Evolutionary conservation across 1,284 basidiomycete genomes (phyloP).

Genomic region (Leccinum pallidistipes): DNA sequence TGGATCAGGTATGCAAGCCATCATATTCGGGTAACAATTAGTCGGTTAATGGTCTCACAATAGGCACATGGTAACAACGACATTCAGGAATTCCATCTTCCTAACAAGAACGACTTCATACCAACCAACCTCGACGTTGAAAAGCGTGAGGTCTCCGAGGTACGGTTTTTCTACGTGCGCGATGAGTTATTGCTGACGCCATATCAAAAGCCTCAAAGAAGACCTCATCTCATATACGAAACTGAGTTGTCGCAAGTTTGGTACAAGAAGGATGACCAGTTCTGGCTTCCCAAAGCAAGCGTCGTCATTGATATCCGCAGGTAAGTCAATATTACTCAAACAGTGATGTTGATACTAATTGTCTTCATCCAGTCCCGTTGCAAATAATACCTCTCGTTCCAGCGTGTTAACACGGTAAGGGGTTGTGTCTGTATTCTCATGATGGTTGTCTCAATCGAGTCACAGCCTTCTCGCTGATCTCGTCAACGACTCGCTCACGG

Average conservation of each 20-base stretch:
- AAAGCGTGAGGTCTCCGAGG: slow-evolving; percentile 65
- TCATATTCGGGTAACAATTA: neutral
- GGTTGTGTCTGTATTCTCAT: neutral
- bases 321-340: slow-evolving; percentile 37
- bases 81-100: slow-evolving; percentile 73
- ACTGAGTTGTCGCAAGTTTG: slow-evolving; percentile 76
- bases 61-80: slow-evolving; percentile 61
- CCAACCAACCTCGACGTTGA: slow-evolving; percentile 85
- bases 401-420: slow-evolving; percentile 64
- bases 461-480: slow-evolving; percentile 82
- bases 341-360: slow-evolving; percentile 8
- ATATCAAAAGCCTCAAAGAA: slow-evolving; percentile 57
- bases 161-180: slow-evolving; percentile 29
- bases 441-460: neutral
- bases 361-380: slow-evolving; percentile 45
- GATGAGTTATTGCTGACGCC: slow-evolving; percentile 1
- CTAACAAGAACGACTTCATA: slow-evolving; percentile 86
- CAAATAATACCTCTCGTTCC: slow-evolving; percentile 55
- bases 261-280: slow-evolving; percentile 96
- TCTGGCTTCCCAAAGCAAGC: slow-evolving; percentile 89
- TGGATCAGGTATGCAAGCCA: slow-evolving; percentile 52
- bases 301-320: slow-evolving; percentile 72
- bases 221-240: slow-evolving; percentile 76
- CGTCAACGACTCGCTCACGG: slow-evolving; percentile 86
- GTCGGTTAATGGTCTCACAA: slow-evolving; percentile 8